Percentiles rank a stretch among this genome's conserved stretches.
phyloP scores from a whole-genome alignment of 176 grass and related monocot genomes.

The Canna indica region DNA sequence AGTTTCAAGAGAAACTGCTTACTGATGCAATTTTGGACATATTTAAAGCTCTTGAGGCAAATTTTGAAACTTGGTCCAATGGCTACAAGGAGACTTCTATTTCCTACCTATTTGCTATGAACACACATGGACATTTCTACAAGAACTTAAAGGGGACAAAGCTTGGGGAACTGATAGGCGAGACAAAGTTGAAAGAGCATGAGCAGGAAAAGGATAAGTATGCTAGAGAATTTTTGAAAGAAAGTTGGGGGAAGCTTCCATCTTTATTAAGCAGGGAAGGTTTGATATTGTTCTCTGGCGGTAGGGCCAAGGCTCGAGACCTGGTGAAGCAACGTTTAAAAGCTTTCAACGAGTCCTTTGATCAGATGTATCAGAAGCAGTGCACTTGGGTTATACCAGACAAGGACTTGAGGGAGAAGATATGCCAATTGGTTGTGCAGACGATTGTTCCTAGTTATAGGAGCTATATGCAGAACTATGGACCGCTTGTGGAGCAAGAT shows the following conservation, averaged over 20 bases:
- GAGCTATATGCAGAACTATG: conserved; percentile 98
- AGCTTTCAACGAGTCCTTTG: conserved; percentile 71
- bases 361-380: conserved; percentile 72
- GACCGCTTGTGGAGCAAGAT: conserved; percentile 86
- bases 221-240: conserved; percentile 44
- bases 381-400: conserved; percentile 67
- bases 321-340: conserved; percentile 86
- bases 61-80: conserved; percentile 16
- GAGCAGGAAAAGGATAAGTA: conserved; percentile 76
- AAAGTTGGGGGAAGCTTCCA: conserved; percentile 68
- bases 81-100: conserved; percentile 4
- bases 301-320: conserved; percentile 68
- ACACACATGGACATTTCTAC: conserved; percentile 25
- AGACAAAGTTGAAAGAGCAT: conserved; percentile 34
- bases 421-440: conserved; percentile 61
- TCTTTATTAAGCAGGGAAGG: conserved; percentile 72
- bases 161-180: conserved; percentile 21
- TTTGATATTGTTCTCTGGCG: conserved; percentile 81
- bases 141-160: conserved; percentile 18
- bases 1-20: conserved; percentile 18
- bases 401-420: conserved; percentile 60
- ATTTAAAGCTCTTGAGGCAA: conserved; percentile 8
- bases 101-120: conserved; percentile 16
- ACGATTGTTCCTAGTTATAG: conserved; percentile 74
- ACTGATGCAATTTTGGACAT: conserved; percentile 20